Conservation (phyloP, 805 yeast genomes). For the Candida rishiriensis region DNA sequence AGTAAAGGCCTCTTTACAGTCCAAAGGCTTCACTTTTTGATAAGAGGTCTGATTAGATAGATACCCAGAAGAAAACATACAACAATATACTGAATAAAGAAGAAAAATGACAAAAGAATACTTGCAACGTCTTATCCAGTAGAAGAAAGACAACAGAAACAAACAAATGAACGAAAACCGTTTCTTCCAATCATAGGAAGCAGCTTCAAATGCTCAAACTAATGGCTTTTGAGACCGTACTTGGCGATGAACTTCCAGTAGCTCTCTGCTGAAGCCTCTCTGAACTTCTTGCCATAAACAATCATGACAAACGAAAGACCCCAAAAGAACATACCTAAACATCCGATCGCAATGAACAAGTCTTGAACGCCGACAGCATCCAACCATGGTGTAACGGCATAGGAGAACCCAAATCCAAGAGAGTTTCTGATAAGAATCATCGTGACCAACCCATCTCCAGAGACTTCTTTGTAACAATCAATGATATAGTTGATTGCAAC, state of each 20-base stretch:
- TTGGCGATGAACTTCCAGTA: slow-evolving; percentile 27
- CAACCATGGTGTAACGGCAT: slow-evolving; percentile 59
- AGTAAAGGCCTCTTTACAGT: no score
- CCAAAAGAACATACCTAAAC: slow-evolving; percentile 44
- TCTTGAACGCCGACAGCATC: slow-evolving; percentile 48
- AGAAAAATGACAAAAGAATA: no score
- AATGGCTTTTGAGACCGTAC: slow-evolving; percentile 23
- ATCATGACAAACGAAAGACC: slow-evolving; percentile 40
- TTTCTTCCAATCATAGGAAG: no score
- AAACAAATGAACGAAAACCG: no score
- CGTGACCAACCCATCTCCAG: slow-evolving; percentile 50
- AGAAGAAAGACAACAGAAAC: no score
- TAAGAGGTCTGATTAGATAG: no score
- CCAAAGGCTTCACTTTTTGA: no score
- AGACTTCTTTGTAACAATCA: slow-evolving; percentile 53
- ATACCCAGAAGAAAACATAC: no score
- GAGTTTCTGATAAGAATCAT: slow-evolving; percentile 53
- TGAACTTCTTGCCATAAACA: slow-evolving; percentile 33
- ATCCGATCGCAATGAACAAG: slow-evolving; percentile 53
- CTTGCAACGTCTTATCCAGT: no score
- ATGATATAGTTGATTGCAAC: slow-evolving; percentile 49
- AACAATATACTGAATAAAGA: no score
- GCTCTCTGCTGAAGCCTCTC: slow-evolving; percentile 28
- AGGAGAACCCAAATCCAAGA: slow-evolving; percentile 56
- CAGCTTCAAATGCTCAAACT: no score